Conservation (phyloP, 768 basidiomycete genomes). For the Mycena filopes region DNA sequence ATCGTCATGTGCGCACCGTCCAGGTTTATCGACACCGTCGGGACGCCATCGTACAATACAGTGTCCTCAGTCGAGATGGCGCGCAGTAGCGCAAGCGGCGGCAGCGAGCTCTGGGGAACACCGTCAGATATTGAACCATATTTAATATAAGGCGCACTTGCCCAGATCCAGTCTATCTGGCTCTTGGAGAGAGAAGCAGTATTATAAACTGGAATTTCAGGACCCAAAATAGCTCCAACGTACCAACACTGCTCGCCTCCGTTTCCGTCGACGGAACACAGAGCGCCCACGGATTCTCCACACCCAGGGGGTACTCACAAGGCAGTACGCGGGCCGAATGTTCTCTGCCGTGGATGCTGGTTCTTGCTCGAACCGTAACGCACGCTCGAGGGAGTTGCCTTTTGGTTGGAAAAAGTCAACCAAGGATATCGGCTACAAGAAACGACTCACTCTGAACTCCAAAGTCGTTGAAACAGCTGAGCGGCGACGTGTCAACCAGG, state of each 20-base stretch:
- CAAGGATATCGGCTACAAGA: neutral
- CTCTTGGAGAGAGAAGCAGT: slow-evolving; percentile 31
- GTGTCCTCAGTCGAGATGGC: slow-evolving; percentile 67
- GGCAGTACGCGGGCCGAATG: slow-evolving; percentile 67
- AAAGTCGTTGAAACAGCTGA: slow-evolving; percentile 50
- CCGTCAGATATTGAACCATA: neutral
- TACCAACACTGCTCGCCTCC: too few species aligned
- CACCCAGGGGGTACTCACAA: slow-evolving; percentile 21
- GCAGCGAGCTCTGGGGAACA: slow-evolving; percentile 58
- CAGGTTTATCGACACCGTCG: slow-evolving; percentile 61
- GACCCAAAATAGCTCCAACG: neutral
- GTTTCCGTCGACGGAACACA: slow-evolving; percentile 63
- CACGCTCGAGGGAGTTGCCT: slow-evolving; percentile 55
- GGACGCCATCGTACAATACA: slow-evolving; percentile 66
- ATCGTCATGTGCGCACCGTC: slow-evolving; percentile 71
- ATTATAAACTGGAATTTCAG: neutral
- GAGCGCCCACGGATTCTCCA: slow-evolving; percentile 54
- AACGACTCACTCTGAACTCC: slow-evolving; percentile 54
- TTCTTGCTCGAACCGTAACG: slow-evolving; percentile 67
- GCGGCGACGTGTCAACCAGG: neutral
- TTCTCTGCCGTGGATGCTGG: slow-evolving; percentile 50
- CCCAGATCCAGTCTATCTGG: slow-evolving; percentile 49
- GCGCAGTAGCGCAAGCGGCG: slow-evolving; percentile 64
- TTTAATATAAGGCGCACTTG: slow-evolving; percentile 44
- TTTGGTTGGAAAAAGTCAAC: slow-evolving; percentile 44